Evolutionary conservation across 169 alveolate species (phyloP).

Genomic region (Cryptosporidium meleagridis): DNA sequence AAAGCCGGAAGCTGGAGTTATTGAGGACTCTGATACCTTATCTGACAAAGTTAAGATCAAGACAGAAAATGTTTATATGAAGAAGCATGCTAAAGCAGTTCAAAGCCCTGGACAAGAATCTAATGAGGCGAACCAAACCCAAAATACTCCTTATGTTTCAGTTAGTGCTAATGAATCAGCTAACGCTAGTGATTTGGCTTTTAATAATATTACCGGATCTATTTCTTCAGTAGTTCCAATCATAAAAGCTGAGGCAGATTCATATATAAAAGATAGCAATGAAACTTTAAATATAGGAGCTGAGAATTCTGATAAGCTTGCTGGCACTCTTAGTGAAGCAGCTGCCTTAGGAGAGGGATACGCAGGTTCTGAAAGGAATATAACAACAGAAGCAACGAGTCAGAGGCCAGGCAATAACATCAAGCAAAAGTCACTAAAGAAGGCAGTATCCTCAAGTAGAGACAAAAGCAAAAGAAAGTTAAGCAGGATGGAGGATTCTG

Average conservation of each 20-base stretch:
- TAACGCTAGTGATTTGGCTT: too few species aligned
- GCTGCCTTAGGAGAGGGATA: background rate
- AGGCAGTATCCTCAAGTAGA: background rate
- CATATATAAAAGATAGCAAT: too few species aligned
- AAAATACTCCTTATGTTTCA: background rate
- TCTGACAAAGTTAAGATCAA: background rate
- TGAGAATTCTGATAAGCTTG: background rate
- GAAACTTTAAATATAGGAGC: background rate
- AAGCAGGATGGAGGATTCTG: background rate
- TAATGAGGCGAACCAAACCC: background rate
- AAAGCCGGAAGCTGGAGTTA: background rate
- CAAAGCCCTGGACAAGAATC: background rate
- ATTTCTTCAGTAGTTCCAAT: background rate
- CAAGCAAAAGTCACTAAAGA: slow-evolving; percentile 4
- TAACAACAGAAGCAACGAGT: background rate
- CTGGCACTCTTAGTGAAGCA: background rate
- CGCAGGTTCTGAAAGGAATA: background rate
- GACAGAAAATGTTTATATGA: background rate
- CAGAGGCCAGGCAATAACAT: background rate
- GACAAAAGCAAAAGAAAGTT: background rate
- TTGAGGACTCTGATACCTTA: background rate
- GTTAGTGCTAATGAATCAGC: too few species aligned
- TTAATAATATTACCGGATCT: background rate
- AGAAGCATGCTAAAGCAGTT: background rate
- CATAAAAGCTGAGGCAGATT: too few species aligned